Evolutionary conservation across 257 asterid genomes (phyloP).

Genomic region (Misopates orontium): DNA sequence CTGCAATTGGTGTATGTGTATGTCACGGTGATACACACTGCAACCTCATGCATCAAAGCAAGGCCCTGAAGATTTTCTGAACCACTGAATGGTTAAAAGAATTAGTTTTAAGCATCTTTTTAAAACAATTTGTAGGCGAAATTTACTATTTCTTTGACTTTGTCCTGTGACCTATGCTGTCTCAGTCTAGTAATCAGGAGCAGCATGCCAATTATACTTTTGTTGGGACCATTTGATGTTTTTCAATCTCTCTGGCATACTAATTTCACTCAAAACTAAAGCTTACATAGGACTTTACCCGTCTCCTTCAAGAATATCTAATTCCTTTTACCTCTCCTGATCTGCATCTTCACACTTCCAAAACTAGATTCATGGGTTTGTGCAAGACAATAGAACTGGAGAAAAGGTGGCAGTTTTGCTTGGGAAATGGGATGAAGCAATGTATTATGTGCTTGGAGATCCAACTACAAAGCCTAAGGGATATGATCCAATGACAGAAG

Average conservation of each 20-base stretch:
- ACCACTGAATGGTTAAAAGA: not conserved
- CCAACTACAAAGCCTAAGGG: slow-evolving; percentile 91
- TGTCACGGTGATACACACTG: not conserved
- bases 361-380: slow-evolving; percentile 88
- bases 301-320: not conserved
- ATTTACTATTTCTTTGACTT: not conserved
- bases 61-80: slow-evolving; percentile 1
- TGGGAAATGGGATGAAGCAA: slow-evolving; percentile 98
- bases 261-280: too few relatives aligned
- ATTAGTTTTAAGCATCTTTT: not conserved
- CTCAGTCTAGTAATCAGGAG: not conserved
- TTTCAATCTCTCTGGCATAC: too few relatives aligned
- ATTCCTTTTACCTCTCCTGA: not conserved
- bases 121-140: not conserved
- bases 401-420: slow-evolving; percentile 90
- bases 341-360: slow-evolving; percentile 1
- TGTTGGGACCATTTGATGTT: slow-evolving; percentile 8
- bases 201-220: slow-evolving; percentile 3
- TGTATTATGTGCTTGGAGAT: slow-evolving; percentile 96
- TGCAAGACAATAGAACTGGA: slow-evolving; percentile 94
- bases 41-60: not conserved
- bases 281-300: too few relatives aligned
- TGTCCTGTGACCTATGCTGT: not conserved
- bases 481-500: slow-evolving; percentile 96
- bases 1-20: too few relatives aligned